Conservation (phyloP, 192 early-diverging fungal genomes). For the Fimicolochytrium jonesii region DNA sequence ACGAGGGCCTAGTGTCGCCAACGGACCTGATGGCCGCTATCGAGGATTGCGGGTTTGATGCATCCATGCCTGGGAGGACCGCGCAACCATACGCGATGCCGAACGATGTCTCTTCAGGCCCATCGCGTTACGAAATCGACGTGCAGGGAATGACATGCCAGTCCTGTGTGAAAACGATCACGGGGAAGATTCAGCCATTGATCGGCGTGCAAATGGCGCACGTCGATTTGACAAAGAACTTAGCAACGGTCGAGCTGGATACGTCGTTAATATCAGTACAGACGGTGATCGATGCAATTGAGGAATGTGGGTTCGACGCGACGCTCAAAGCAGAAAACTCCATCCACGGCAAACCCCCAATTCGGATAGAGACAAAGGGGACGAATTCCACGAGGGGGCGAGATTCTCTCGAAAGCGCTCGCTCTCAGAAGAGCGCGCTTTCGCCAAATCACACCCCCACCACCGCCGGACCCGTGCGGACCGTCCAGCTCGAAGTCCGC, state of each 20-base stretch:
- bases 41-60: conserved; percentile 63
- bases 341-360: too few species aligned
- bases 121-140: conserved; percentile 13
- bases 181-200: conserved; percentile 44
- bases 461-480: conserved; percentile 12
- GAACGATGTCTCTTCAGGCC: too few species aligned
- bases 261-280: conserved; percentile 16
- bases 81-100: too few species aligned
- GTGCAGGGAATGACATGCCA: conserved; percentile 73
- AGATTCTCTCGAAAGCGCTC: too few species aligned
- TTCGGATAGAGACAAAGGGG: not conserved
- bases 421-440: not conserved
- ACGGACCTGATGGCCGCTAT: conserved; percentile 37
- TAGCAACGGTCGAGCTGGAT: conserved; percentile 56
- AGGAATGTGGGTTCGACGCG: conserved; percentile 71
- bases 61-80: not conserved
- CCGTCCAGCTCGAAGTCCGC: conserved; percentile 55
- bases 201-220: conserved; percentile 49
- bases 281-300: conserved; percentile 56
- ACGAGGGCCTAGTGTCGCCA: not conserved
- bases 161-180: conserved; percentile 74
- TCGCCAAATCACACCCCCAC: conserved; percentile 17
- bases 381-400: too few species aligned
- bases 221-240: conserved; percentile 54
- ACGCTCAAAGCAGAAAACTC: too few species aligned